Percentiles rank a stretch among this genome's conserved stretches.
Evolutionary conservation across 225 moss, liverwort and hornwort genomes (phyloP).

Genomic region (Marchantia paleacea): DNA sequence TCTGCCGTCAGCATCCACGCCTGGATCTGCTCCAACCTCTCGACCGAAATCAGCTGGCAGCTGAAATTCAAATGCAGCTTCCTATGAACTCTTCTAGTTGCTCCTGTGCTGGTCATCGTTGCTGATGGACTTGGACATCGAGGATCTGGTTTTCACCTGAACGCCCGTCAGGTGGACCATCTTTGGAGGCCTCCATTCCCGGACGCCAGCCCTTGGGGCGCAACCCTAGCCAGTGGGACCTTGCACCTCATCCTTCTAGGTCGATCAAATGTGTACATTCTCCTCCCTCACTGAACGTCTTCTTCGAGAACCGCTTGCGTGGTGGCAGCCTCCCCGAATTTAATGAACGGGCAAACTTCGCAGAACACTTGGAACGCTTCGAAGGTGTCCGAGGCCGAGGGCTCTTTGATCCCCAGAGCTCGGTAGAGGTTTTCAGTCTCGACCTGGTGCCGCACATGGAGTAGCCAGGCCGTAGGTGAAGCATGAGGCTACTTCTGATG

Average conservation of each 20-base stretch:
- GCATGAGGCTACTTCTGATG: slow-evolving; percentile 74
- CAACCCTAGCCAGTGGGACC: slow-evolving; percentile 66
- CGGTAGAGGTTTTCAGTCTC: slow-evolving; percentile 46
- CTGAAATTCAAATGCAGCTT: slow-evolving; percentile 59
- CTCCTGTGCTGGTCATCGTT: slow-evolving; percentile 56
- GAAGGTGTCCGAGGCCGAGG: slow-evolving; percentile 47
- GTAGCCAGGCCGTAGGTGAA: slow-evolving; percentile 77
- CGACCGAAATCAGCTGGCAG: slow-evolving; percentile 54
- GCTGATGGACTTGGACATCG: slow-evolving; percentile 9
- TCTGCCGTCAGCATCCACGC: slow-evolving; percentile 65
- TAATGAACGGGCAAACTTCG: slow-evolving; percentile 71
- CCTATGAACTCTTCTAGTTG: slow-evolving; percentile 55
- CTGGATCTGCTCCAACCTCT: slow-evolving; percentile 49
- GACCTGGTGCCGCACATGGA: slow-evolving; percentile 55
- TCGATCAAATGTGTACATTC: slow-evolving; percentile 69
- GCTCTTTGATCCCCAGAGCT: slow-evolving; percentile 60
- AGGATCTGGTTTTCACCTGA: slow-evolving; percentile 20
- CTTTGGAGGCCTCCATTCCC: slow-evolving; percentile 70
- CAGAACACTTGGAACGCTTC: slow-evolving; percentile 72
- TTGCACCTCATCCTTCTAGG: slow-evolving; percentile 65
- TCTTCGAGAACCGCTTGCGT: slow-evolving; percentile 68
- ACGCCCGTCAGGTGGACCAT: slow-evolving; percentile 60
- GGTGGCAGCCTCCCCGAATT: slow-evolving; percentile 73
- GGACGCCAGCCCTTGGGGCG: slow-evolving; percentile 63
- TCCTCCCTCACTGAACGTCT: slow-evolving; percentile 69